Evolutionary conservation across 371 early-diverging fungal genomes (phyloP), one percentile per base, ranked within the genome.

Genomic region (Mucor mucedo): DNA sequence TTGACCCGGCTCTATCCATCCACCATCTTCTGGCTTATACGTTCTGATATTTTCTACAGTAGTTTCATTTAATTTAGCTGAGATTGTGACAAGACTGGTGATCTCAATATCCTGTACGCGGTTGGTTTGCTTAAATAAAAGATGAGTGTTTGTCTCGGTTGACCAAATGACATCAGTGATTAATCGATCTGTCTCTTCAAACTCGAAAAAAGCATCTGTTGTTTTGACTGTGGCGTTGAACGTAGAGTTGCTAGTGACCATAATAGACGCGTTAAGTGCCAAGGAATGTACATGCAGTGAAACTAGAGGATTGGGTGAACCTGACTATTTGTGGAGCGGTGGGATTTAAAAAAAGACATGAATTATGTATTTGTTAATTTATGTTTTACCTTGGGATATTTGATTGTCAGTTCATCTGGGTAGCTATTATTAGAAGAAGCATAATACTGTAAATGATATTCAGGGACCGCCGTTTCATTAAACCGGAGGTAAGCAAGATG

Each of bases 381-480:
- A 21, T 50, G 11, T 49, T 5, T 49, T 75, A 76, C 89, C 77
- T 96, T 95, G 7, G 97, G 98, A 67, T 96, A 97, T 68, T 89
- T 91, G 63, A 95, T 81, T 41, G 70, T 70, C 30, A 93, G 63
- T 30, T 88, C 87, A 14, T 83, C 82, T 0, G 95, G 94, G 73
- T 96, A 96, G 8, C 73, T 78, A 0, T 72, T 80, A 29, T 80
- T 65, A 6, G 62, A 55, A 7, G 82, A 76, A 11, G 87, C 80
- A 70, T 89, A 95, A 50, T 90, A 69, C 44, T 91, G 89, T 48
- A 91, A 82, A 55, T 84, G 79, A 60, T 84, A 92, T 62, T 89
- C 90, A 29, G 92, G 93, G 0, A 98, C 97, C 4, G 71, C 73
- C 2, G 91, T 84, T 55, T 96, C 97, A 70, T 97, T 88, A 53